Evolutionary conservation across 139 green algal species (phyloP).

Genomic region (Tetratostichococcus sp.): DNA sequence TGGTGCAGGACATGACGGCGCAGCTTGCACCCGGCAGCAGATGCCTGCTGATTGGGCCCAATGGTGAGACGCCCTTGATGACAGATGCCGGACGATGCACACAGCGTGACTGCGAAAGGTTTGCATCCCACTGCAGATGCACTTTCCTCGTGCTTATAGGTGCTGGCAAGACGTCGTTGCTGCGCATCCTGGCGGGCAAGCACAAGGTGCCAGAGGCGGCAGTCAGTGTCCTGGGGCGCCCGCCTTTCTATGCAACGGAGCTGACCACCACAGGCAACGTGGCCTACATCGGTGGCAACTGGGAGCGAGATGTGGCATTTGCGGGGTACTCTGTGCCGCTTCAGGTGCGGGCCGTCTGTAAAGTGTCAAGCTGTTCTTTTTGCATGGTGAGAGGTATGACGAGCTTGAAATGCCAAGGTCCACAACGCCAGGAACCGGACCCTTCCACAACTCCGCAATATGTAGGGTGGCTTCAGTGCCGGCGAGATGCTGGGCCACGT

Average conservation of each 20-base stretch:
- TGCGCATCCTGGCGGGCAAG: constrained; percentile 85
- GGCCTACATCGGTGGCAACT: constrained; percentile 91
- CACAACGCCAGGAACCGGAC: too few species aligned
- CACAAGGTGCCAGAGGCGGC: constrained; percentile 74
- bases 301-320: constrained; percentile 91
- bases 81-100: too few species aligned
- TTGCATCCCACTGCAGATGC: too few species aligned
- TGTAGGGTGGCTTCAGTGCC: constrained; percentile 86
- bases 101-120: too few species aligned
- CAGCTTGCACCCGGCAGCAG: constrained; percentile 49
- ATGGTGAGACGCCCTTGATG: constrained; percentile 54
- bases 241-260: constrained; percentile 89
- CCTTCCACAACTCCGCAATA: too few species aligned
- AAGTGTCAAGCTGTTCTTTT: too few species aligned
- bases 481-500: constrained; percentile 81
- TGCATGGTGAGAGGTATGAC: too few species aligned
- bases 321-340: constrained; percentile 83
- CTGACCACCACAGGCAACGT: constrained; percentile 78
- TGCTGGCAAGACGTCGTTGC: constrained; percentile 82
- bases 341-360: constrained; percentile 28
- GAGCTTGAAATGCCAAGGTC: too few species aligned
- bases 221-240: constrained; percentile 72
- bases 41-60: constrained; percentile 80
- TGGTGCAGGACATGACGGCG: constrained; percentile 68
- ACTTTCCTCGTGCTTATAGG: not conserved